A percentile compares a stretch with the other conserved stretches of the same genome.
Conservation (phyloP, 2,329 filamentous ascomycete genomes). For the Cytospora mali region DNA sequence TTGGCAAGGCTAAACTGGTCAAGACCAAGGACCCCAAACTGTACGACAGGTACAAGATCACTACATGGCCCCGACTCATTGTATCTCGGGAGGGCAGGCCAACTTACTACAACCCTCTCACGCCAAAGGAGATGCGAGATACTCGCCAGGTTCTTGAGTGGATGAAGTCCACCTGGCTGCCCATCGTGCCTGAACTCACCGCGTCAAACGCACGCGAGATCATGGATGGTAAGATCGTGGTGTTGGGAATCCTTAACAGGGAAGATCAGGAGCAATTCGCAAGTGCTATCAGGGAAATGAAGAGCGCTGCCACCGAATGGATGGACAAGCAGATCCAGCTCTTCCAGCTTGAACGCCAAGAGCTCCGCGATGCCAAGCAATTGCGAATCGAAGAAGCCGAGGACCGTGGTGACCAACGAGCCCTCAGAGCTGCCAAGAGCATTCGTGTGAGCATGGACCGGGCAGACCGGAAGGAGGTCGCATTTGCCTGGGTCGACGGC, state of each 20-base stretch:
- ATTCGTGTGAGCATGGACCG: conserved; percentile 91
- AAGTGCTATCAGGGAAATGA: conserved; percentile 82
- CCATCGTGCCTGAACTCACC: conserved; percentile 91
- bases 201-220: conserved; percentile 90
- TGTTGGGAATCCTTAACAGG: conserved; percentile 83
- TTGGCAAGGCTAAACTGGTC: conserved; percentile 84
- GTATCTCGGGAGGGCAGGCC: conserved; percentile 88
- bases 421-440: conserved; percentile 81
- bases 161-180: conserved; percentile 97
- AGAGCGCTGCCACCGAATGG: conserved; percentile 95
- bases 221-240: conserved; percentile 94
- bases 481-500: conserved; percentile 96
- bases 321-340: conserved; percentile 93
- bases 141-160: conserved; percentile 77
- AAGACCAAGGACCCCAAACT: conserved; percentile 82
- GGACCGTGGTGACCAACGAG: conserved; percentile 87
- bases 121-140: conserved; percentile 91
- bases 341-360: conserved; percentile 91
- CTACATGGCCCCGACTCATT: conserved; percentile 91
- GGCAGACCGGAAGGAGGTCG: conserved; percentile 82
- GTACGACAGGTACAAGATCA: conserved; percentile 86
- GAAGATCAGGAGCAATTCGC: conserved; percentile 79
- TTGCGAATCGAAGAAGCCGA: conserved; percentile 94
- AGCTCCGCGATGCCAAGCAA: conserved; percentile 91
- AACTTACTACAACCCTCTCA: conserved; percentile 85